phyloP scores from a whole-genome alignment of 169 alveolate species.

The Toxoplasma gondii region DNA sequence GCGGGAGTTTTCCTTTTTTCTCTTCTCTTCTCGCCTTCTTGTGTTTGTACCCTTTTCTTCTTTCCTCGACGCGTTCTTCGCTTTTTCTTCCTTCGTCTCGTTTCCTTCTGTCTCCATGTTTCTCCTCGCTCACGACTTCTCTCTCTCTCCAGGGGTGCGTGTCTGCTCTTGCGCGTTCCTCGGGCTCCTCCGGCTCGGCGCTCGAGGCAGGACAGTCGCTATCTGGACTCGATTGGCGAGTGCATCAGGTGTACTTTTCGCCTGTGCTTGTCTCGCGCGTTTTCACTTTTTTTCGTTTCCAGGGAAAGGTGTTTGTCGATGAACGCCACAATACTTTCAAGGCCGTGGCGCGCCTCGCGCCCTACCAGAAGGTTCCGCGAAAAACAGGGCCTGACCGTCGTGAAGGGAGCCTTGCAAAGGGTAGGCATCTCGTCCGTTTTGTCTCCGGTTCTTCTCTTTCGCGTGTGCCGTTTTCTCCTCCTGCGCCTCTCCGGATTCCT shows the following conservation, averaged over 20 bases:
- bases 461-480: neutral
- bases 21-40: neutral
- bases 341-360: conserved; percentile 35
- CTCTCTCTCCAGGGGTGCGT: too few relatives aligned
- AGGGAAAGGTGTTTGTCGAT: conserved; percentile 24
- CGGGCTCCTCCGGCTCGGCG: too few relatives aligned
- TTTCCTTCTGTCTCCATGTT: too few relatives aligned
- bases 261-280: neutral
- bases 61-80: too few relatives aligned
- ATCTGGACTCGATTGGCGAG: too few relatives aligned
- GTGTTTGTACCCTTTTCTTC: too few relatives aligned
- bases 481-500: neutral
- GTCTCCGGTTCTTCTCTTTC: neutral
- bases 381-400: neutral
- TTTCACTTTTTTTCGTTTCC: neutral
- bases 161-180: too few relatives aligned
- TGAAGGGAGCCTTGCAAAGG: conserved; percentile 7
- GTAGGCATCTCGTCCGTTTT: neutral
- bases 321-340: conserved; percentile 18
- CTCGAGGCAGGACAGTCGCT: too few relatives aligned
- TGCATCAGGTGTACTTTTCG: too few relatives aligned
- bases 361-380: conserved; percentile 25
- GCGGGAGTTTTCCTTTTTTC: neutral
- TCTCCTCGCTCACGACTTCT: too few relatives aligned
- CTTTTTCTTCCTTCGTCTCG: too few relatives aligned